Base-by-base conservation (phyloP, 306 rosid genomes). In the Cucumis melo region DNA sequence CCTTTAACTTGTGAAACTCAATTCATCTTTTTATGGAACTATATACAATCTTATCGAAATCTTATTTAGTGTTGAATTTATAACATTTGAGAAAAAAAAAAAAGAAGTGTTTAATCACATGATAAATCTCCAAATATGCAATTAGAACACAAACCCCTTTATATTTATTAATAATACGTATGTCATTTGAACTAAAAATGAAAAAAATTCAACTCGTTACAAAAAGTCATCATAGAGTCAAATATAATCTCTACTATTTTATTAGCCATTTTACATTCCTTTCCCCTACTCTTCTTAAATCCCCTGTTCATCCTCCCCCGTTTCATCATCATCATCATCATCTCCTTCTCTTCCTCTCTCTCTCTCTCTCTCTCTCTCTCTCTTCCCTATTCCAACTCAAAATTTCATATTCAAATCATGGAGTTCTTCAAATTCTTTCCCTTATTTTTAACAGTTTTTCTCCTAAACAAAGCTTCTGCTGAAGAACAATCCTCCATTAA, bases 321-420 rank as follows among this genome's bases (percentile, higher is more conserved):
- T 19, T 29, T 27, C 29, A 27, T 32, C 36, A 32, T 32, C 34
- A 32, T 32, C 34, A 32, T 73, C 76, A 24, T 80, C 66, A 38
- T 20, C 63, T 53, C 38, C 79, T 5, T 38, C 41, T 32, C 55
- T 2, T 14, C 55, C 66, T 72, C 57, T 36, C 39, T 63, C 77
- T 80, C 10, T 17, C 72, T 76, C 73, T 4, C n/a, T n/a, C n/a
- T n/a, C 16, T 65, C 8, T 19, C 41, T 82, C 76, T 44, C 58
- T 73, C 61, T 51, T 19, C 38, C 48, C 20, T 73, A 36, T 24
- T 41, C 61, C 13, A 41, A 39, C 58, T 15, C 71, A 70, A 81
- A 81, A 44, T 76, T 55, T 36, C 84, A 39, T 60, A 46, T 34
- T 38, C 53, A 73, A 73, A 2, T 68, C 78, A 85, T 88, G 88